A percentile compares a stretch with the other conserved stretches of the same genome.
phyloP scores from a whole-genome alignment of 257 asterid species.

The Solanum ahanhuiri region DNA sequence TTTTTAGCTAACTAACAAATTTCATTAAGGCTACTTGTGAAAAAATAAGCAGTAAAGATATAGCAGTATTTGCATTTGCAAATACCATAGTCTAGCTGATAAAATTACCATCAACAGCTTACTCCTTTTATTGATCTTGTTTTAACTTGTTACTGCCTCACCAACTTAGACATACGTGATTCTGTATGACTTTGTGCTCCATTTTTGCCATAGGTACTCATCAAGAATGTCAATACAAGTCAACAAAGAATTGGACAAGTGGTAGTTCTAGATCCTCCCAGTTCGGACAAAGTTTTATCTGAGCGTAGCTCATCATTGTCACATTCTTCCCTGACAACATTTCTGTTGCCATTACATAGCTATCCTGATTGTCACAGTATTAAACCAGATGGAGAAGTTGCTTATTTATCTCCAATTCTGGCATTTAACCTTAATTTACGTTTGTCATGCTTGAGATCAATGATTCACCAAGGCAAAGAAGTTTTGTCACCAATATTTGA shows the following conservation, averaged over 20 bases:
- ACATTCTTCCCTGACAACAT: slow-evolving; percentile 26
- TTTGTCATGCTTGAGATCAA: slow-evolving; percentile 52
- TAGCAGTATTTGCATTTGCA: not conserved
- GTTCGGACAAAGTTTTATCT: slow-evolving; percentile 11
- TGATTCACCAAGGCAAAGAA: slow-evolving; percentile 59
- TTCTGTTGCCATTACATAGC: slow-evolving; percentile 43
- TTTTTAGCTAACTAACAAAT: not conserved
- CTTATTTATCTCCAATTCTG: slow-evolving; percentile 73
- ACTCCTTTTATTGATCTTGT: not conserved
- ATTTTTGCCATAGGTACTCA: slow-evolving; percentile 31
- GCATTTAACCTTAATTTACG: slow-evolving; percentile 72
- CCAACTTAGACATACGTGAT: not conserved
- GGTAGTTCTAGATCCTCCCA: slow-evolving; percentile 71
- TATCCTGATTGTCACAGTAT: slow-evolving; percentile 28
- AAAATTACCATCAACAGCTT: not conserved
- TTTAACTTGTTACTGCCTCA: not conserved
- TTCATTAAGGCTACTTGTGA: not conserved
- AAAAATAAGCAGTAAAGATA: not conserved
- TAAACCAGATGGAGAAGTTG: slow-evolving; percentile 48
- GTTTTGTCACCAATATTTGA: slow-evolving; percentile 46
- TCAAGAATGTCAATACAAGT: slow-evolving; percentile 48
- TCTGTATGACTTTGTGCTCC: not conserved
- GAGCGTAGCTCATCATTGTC: slow-evolving; percentile 9
- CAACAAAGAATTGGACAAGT: slow-evolving; percentile 68
- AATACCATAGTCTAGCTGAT: not conserved